Base-by-base conservation (phyloP, 2,329 filamentous ascomycete genomes). In the Aspergillus fumigatiaffinis region DNA sequence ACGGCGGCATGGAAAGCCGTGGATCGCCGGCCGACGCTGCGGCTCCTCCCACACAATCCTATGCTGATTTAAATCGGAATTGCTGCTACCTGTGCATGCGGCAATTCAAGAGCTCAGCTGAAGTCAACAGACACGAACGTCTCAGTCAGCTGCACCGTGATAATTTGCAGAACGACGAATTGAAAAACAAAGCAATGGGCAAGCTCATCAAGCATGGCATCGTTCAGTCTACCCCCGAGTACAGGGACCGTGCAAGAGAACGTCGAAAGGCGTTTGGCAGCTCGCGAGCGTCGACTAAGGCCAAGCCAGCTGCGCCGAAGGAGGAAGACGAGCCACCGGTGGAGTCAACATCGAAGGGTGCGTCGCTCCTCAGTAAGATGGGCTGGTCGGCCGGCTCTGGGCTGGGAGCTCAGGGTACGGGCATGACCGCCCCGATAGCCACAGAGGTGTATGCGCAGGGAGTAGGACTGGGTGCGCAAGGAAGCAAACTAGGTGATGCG, bases 41-140 rank as follows among this genome's bases (percentile, higher is more conserved):
- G 49, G 70, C 71, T 14, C 73, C 79, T 21, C 76, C 79, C 4
- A 75, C 75, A 8, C 78, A 84, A 56, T 87, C 85, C 0, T 89
- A 84, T 68, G 84, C 84, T 17, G 83, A 88, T 63, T 73, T 81
- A 52, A 78, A 80, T 26, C 79, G 80, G 26, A 78, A 80, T 58
- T 84, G 81, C 73, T 88, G 85, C 66, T 81, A 86, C 53, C 75
- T 87, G n/a, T 88, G 85, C 66, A 80, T 81, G 66, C 79, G 82
- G 26, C 77, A 83, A 60, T 85, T 87, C 63, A 82, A 82, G 53
- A 77, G 77, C 1, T 73, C 78, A 6, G 78, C 78, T 1, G 79
- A 85, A 64, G 78, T 86, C 44, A 81, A 83, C 60, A 78, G 80
- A 58, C 86, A 89, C 67, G 84, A 87, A 65, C 78, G 80, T 6